Evolutionary conservation across 2,329 filamentous ascomycete genomes (phyloP), one percentile per base, ranked within the genome.

Genomic region (Atkinsonella texensis): DNA sequence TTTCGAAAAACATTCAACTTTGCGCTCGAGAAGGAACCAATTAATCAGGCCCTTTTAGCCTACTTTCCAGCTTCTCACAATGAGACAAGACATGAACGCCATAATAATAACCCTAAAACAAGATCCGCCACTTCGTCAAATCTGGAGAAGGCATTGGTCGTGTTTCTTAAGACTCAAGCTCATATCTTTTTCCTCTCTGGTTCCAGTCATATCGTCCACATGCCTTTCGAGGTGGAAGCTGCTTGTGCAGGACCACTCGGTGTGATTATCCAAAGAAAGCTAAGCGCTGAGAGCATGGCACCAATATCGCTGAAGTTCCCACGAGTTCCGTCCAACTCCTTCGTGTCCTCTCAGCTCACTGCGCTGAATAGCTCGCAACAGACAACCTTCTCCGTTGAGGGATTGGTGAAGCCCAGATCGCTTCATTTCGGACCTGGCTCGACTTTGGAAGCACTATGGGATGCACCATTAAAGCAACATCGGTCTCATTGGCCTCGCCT

Each of bases 101-200:
- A 54, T 11, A 20, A 32, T 40, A 53, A 48, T 15, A 42, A 55
- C 18, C 46, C 56, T 12, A 7, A 55, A 12, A 35, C 42, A 8
- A 50, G 56, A 2, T 39, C 51, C 11, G 53, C 57, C 11, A 52
- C 28, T 35, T n/a, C 53, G 17, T 55, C 60, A 7, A 52, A 57
- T 0, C 65, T 80, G 23, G 77, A 79, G 42, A 77, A 84, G 61
- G 89, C 91, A 4, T 71, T 98, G 55, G 88, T 97, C 8, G 86
- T 98, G 48, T 86, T 97, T 58, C 79, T 98, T 57, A 90, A 87
- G 68, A 90, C 88, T 0, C 91, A 97, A 63, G 89, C 88, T 20
- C 91, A 97, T 64, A 81, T 98, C 57, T 94, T 90, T 73, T 96
- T 94, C 64, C 77, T 97, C 39, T 81, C 86, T 2, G 91, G 91